Evolutionary conservation across 768 basidiomycete species (phyloP), one percentile per base, ranked within the genome.

Genomic region (Solioccasus polychromus): DNA sequence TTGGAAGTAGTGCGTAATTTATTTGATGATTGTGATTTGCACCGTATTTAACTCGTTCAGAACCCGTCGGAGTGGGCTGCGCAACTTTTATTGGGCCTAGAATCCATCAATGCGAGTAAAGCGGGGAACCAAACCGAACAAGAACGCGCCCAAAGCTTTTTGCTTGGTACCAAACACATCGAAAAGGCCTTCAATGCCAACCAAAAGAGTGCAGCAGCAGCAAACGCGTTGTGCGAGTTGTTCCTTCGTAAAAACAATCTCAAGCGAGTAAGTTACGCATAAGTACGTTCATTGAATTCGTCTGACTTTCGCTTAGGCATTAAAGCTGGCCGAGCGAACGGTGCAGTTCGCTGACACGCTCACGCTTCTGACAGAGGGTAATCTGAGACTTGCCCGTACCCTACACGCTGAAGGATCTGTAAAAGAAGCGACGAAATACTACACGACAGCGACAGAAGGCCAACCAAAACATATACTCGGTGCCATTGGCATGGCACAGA

Each of bases 341-440:
- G 83, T 98, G 31, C 93, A 97, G 61, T 96, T 89, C 58, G 88
- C 94, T 0, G 95, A 98, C 57, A 92, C 88, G 0, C 72, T 91
- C 25, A 76, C 88, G 0, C 71, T 95, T 14, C 74, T 94, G 23
- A 86, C 89, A 1, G 94, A 96, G 56, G 87, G 92, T 3, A 88
- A 92, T 58, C 68, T 94, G 14, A 77, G 87, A 25, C 83, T 93
- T 12, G 95, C 84, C 2, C 80, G 92, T 15, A 83, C 88, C 3
- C 75, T 82, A 12, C 92, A 94, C 54, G 80, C 81, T 2, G 79
- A 87, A 56, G 87, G 84, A 1, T 72, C 72, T 2, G 56, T 74
- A n/a, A 58, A 63, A 7, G 81, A 85, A 35, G 91, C 91, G 2
- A 78, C 76, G 20, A 79, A 77, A 44, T 83, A 88, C 62, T 92